Conservation (phyloP, 352 stramenopile genomes). For the Phytophthora citrophthora region DNA sequence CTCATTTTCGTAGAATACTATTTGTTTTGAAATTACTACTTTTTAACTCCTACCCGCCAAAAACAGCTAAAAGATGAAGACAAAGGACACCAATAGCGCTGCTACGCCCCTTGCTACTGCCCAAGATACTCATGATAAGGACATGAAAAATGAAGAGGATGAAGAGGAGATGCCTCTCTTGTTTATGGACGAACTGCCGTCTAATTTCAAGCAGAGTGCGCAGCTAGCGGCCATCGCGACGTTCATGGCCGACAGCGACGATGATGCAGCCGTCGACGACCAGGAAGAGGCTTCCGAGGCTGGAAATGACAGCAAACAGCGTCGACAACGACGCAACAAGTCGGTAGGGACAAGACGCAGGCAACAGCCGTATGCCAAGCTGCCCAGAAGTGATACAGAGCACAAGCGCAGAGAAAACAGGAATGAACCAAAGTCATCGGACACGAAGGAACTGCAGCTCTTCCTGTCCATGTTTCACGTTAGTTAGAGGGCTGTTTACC, state of each 20-base stretch:
- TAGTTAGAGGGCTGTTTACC: slow-evolving; percentile 10
- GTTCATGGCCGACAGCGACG: slow-evolving; percentile 74
- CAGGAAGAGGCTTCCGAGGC: slow-evolving; percentile 2
- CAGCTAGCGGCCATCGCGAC: slow-evolving; percentile 78
- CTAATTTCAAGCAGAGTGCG: slow-evolving; percentile 65
- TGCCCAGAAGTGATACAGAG: background rate
- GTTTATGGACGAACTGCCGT: slow-evolving; percentile 76
- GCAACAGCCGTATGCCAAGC: slow-evolving; percentile 38
- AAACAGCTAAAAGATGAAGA: background rate
- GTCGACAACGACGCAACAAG: slow-evolving; percentile 4
- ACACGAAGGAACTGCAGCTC: slow-evolving; percentile 65
- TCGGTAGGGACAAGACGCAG: slow-evolving; percentile 6
- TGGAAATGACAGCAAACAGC: slow-evolving; percentile 6
- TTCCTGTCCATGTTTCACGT: slow-evolving; percentile 67
- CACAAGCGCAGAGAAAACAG: slow-evolving; percentile 8
- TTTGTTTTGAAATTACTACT: background rate
- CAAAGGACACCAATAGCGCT: background rate
- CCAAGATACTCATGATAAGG: background rate
- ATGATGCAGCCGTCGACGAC: slow-evolving; percentile 22
- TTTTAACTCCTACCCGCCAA: too few relatives aligned
- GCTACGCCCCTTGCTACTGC: background rate
- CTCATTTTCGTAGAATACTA: background rate
- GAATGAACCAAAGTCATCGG: slow-evolving; percentile 4
- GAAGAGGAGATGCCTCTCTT: slow-evolving; percentile 81
- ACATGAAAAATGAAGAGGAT: slow-evolving; percentile 12